Percentiles rank a stretch among this genome's conserved stretches.
These are phyloP conservation scores for Epithele typhae DNA, from an alignment of 768 basidiomycete genomes.

Conservation along the genomic window DNA sequence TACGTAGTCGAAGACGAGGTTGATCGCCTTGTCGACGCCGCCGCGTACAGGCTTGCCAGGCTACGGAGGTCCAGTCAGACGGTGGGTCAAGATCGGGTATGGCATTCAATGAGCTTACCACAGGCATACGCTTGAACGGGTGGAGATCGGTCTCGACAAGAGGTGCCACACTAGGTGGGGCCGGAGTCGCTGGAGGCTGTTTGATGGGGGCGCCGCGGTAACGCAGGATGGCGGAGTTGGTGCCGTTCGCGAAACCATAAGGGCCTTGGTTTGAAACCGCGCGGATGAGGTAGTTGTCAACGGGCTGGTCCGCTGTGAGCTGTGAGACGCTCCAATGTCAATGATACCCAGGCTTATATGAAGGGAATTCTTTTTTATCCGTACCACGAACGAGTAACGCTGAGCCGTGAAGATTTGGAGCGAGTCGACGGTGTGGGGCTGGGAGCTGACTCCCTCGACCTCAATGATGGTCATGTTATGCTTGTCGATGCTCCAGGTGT, in stretches of 20 bases:
- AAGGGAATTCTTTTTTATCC: not conserved
- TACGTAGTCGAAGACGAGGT: slow-evolving; percentile 18
- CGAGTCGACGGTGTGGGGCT: slow-evolving; percentile 35
- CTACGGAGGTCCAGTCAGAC: slow-evolving; percentile 25
- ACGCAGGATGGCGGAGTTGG: slow-evolving; percentile 42
- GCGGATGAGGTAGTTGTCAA: slow-evolving; percentile 35
- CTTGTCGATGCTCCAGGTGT: slow-evolving; percentile 40
- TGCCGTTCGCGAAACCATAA: slow-evolving; percentile 28
- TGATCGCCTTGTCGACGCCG: slow-evolving; percentile 18
- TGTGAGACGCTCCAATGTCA: not conserved
- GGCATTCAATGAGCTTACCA: slow-evolving; percentile 9
- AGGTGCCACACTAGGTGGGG: slow-evolving; percentile 2
- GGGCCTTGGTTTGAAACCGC: slow-evolving; percentile 1
- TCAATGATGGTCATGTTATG: slow-evolving; percentile 46
- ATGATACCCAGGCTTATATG: not conserved
- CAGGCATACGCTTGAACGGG: slow-evolving; percentile 21
- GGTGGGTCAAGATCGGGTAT: slow-evolving; percentile 13
- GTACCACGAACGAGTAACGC: slow-evolving; percentile 26
- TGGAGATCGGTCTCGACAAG: slow-evolving; percentile 12
- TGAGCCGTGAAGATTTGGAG: slow-evolving; percentile 39
- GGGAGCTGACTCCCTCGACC: slow-evolving; percentile 37
- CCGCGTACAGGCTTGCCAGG: slow-evolving; percentile 17
- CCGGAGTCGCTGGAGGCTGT: slow-evolving; percentile 34
- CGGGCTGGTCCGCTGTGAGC: slow-evolving; percentile 36
- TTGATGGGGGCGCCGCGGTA: slow-evolving; percentile 35